phyloP scores from a whole-genome alignment of 495 filamentous ascomycete genomes.

The Rhypophila decipiens region DNA sequence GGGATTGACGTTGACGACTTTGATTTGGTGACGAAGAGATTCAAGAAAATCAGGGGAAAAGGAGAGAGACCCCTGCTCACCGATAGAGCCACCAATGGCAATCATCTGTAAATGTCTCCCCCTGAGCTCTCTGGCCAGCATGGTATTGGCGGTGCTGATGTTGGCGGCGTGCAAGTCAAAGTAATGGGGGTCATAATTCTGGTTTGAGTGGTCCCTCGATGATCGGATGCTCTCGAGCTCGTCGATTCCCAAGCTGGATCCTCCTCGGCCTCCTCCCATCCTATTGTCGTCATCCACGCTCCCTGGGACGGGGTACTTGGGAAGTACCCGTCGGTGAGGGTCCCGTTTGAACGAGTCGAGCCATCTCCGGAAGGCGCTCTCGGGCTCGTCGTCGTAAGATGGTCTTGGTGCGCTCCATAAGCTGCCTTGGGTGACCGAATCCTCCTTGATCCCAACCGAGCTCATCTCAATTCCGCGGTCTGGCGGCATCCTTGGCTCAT shows the following conservation, averaged over 20 bases:
- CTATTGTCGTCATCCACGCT: not conserved
- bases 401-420: constrained; percentile 34
- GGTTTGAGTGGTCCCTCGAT: constrained; percentile 5
- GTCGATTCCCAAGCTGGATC: not conserved
- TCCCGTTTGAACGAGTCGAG: constrained; percentile 80
- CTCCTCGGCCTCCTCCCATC: too few species aligned
- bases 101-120: constrained; percentile 93
- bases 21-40: not conserved
- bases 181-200: constrained; percentile 44
- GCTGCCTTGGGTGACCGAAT: constrained; percentile 32
- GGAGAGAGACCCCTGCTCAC: constrained; percentile 36
- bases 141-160: constrained; percentile 66
- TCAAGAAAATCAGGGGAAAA: not conserved
- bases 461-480: constrained; percentile 11
- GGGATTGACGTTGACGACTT: not conserved
- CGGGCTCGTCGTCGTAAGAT: constrained; percentile 7
- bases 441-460: constrained; percentile 16
- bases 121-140: constrained; percentile 70
- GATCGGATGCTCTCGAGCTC: not conserved
- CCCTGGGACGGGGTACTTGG: constrained; percentile 28
- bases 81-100: constrained; percentile 91
- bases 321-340: constrained; percentile 56
- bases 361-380: constrained; percentile 38
- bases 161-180: constrained; percentile 75
- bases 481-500: too few species aligned